Evolutionary conservation across 108 stramenopile species (phyloP).

Genomic region (Cyclotella atomus): DNA sequence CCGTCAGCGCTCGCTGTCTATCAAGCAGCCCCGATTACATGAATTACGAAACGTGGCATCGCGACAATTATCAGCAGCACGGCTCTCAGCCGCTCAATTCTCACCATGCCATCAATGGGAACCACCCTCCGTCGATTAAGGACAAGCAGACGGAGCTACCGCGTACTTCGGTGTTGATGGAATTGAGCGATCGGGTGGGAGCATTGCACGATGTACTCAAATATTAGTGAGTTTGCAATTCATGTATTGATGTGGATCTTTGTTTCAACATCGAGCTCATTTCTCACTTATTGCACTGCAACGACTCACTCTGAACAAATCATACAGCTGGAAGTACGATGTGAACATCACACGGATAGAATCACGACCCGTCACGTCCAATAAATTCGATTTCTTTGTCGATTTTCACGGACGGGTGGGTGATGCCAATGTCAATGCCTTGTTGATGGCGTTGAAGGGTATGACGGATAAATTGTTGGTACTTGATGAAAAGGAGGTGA

Average conservation of each 20-base stretch:
- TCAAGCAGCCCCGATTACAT: slow-evolving; percentile 32
- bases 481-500: slow-evolving; percentile 85
- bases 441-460: slow-evolving; percentile 57
- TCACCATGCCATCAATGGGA: slow-evolving; percentile 3
- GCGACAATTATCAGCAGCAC: slow-evolving; percentile 8
- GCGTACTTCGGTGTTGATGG: slow-evolving; percentile 85
- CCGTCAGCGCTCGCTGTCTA: no score
- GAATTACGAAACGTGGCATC: slow-evolving; percentile 31
- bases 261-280: background rate
- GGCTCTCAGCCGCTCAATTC: background rate
- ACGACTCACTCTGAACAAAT: no score
- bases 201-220: slow-evolving; percentile 87
- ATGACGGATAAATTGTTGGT: slow-evolving; percentile 75
- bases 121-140: no score
- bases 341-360: slow-evolving; percentile 93
- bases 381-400: slow-evolving; percentile 80
- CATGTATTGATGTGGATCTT: background rate
- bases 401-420: slow-evolving; percentile 74
- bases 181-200: slow-evolving; percentile 85
- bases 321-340: slow-evolving; percentile 84
- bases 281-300: background rate
- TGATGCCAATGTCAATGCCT: slow-evolving; percentile 61
- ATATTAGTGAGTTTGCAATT: slow-evolving; percentile 60
- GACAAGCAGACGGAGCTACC: slow-evolving; percentile 23
- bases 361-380: slow-evolving; percentile 75